phyloP scores from a whole-genome alignment of 257 asterid genomes.

The Apocynum venetum region DNA sequence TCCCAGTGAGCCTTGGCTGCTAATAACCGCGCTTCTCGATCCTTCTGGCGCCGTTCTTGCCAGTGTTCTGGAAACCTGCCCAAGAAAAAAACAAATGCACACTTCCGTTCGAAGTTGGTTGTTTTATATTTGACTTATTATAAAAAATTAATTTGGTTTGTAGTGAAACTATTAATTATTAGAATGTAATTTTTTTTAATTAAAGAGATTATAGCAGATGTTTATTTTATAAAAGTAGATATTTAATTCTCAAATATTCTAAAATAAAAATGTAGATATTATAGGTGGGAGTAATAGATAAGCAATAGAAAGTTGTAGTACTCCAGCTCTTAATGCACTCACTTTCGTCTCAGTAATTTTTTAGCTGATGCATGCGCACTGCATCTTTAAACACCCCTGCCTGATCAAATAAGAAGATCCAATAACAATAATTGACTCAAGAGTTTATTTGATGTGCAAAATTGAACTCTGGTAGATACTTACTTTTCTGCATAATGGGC shows the following conservation, averaged over 20 bases:
- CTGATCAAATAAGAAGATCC: conserved; percentile 5
- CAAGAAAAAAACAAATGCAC: too few species aligned
- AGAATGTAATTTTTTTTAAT: too few species aligned
- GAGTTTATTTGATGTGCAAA: neutral
- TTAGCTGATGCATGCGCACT: conserved; percentile 18
- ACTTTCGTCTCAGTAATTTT: conserved; percentile 19
- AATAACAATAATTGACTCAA: neutral
- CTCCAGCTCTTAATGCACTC: neutral
- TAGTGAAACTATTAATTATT: too few species aligned
- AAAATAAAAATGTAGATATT: too few species aligned
- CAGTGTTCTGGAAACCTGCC: conserved; percentile 24
- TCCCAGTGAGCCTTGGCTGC: conserved; percentile 25
- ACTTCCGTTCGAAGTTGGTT: too few species aligned
- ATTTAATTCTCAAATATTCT: too few species aligned
- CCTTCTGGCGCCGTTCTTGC: conserved; percentile 23
- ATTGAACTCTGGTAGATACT: neutral
- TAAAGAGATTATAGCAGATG: too few species aligned
- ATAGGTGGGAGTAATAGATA: too few species aligned
- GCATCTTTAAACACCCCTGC: conserved; percentile 20
- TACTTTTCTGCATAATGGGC: conserved; percentile 27
- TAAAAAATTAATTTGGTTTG: too few species aligned
- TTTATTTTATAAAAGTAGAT: too few species aligned
- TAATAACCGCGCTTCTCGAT: conserved; percentile 12
- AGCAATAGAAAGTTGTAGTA: too few species aligned
- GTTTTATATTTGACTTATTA: too few species aligned